Base-by-base conservation (phyloP, 768 basidiomycete genomes). In the Podaxis carcinomalis region DNA sequence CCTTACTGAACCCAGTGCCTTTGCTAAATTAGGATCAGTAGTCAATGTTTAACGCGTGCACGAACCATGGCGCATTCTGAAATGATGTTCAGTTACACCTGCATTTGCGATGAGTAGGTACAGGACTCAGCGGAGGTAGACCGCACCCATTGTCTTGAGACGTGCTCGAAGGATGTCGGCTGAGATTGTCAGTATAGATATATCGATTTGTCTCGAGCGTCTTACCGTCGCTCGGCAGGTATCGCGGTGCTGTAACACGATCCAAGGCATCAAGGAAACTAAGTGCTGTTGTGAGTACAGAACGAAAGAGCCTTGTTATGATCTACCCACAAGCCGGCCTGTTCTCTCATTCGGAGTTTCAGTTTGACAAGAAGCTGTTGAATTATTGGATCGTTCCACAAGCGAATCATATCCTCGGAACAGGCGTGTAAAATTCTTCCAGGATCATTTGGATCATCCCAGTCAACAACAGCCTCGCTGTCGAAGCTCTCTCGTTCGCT, bases 91-190 rank as follows among this genome's bases (percentile, higher is more conserved):
- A 7, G 85, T 85, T 19, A 88, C 88, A 5, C 89, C 89, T 74
- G 47, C 13, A 25, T 57, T 50, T 44, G 27, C 52, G 47, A 37
- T 27, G 16, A 19, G 16, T 42, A 61, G 25, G n/a, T 56, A 40
- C 42, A 10, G 57, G 4, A 10, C 9, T 10, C 5, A 23, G 25
- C 49, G 23, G 27, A 25, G 35, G 59, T 19, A 14, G 25, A 25
- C 65, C 71, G 6, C 51, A 77, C 80, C 73, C 51, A 70, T 72
- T 1, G 86, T 87, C 70, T 89, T 89, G 50, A 90, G 66, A 13
- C 89, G 81, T 5, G 89, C 89, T 5, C 87, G 82, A 23, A 90
- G 78, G 57, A 90, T 85, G 67, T 90, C 88, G 66, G 89, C 88
- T 89, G 3, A 52, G 32, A 19, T 37, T 19, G 32, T 49, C 13